Conservation (phyloP, 2,329 filamentous ascomycete genomes). For the Phoma sp. region DNA sequence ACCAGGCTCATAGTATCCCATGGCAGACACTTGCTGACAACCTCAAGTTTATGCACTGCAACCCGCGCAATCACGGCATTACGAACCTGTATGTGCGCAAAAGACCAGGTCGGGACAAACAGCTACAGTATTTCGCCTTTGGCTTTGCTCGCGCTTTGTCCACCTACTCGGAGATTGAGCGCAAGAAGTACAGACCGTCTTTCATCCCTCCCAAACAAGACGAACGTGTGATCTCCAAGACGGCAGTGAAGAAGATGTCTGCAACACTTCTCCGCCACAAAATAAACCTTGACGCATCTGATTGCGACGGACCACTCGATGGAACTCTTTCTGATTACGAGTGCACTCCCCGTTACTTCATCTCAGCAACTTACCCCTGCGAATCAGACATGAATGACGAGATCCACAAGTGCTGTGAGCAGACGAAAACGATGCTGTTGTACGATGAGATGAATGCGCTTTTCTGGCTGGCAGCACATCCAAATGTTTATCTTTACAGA, state of each 20-base stretch:
- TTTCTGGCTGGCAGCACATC: not conserved
- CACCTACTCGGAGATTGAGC: not conserved
- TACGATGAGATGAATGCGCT: not conserved
- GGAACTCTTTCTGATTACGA: not conserved
- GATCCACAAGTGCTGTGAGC: not conserved
- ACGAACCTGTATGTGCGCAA: conserved; percentile 1
- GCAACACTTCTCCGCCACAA: not conserved
- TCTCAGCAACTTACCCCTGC: not conserved
- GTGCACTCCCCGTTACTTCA: not conserved
- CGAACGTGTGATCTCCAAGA: not conserved
- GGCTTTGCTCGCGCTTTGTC: not conserved
- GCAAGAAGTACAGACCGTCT: not conserved
- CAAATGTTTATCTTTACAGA: not conserved
- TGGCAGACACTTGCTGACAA: conserved; percentile 2
- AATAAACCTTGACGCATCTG: not conserved
- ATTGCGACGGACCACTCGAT: too few relatives aligned
- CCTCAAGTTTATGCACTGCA: conserved; percentile 1
- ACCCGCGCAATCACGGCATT: not conserved
- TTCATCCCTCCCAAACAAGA: not conserved
- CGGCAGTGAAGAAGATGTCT: not conserved
- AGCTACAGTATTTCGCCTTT: not conserved
- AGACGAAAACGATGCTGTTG: not conserved
- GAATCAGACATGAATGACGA: not conserved
- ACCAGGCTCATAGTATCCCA: not conserved
- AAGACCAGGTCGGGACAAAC: not conserved